A percentile compares a stretch with the other conserved stretches of the same genome.
Evolutionary conservation across 2,329 filamentous ascomycete species (phyloP).

Genomic region (Lasiodiplodia hormozganensis): DNA sequence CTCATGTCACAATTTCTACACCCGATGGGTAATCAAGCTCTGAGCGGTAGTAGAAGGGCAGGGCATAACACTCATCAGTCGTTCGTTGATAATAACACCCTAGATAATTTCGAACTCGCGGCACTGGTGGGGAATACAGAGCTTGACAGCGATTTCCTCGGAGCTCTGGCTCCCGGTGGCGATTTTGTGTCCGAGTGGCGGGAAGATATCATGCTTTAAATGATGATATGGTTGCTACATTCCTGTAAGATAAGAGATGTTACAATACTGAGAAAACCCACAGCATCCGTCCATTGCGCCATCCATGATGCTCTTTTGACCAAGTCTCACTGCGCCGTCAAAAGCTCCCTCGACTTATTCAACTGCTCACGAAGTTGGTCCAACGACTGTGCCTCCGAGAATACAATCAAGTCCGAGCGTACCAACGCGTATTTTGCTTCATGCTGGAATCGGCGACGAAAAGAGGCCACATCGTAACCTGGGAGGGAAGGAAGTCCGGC

Average conservation of each 20-base stretch:
- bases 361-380: not conserved
- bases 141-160: not conserved
- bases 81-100: not conserved
- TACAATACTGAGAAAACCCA: not conserved
- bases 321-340: not conserved
- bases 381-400: not conserved
- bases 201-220: not conserved
- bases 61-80: not conserved
- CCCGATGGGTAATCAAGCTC: not conserved
- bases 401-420: slow-evolving; percentile 2
- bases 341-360: not conserved
- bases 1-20: not conserved
- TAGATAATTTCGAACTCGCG: not conserved
- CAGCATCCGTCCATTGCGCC: not conserved
- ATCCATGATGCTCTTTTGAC: not conserved
- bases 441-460: not conserved
- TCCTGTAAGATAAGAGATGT: not conserved
- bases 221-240: not conserved
- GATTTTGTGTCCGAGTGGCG: not conserved
- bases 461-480: not conserved
- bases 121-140: not conserved
- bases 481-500: not conserved
- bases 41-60: not conserved
- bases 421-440: slow-evolving; percentile 5
- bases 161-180: not conserved